These are phyloP conservation scores for Cinnamomum micranthum DNA, from an alignment of 164 flowering plant genomes.

Conservation along the genomic window DNA sequence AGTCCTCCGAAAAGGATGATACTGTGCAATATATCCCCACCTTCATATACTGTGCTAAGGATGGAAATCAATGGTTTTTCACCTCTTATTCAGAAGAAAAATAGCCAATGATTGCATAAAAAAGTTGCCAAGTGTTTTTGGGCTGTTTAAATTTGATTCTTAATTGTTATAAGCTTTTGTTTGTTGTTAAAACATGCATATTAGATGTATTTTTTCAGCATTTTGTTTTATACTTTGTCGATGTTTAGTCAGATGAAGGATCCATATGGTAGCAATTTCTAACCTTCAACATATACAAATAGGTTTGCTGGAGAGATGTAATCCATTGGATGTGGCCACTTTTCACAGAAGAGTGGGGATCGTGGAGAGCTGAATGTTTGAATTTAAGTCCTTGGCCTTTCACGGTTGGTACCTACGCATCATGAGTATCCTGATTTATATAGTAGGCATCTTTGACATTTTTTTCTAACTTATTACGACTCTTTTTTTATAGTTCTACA, in stretches of 20 bases:
- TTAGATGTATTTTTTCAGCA: neutral
- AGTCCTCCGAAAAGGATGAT: no score
- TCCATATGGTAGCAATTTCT: conserved; percentile 7
- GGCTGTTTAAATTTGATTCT: no score
- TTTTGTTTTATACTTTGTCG: neutral
- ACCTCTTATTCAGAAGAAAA: no score
- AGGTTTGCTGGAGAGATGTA: conserved; percentile 90
- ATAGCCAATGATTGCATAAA: no score
- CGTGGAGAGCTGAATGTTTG: conserved; percentile 64
- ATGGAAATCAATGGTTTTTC: no score
- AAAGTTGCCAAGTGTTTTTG: no score
- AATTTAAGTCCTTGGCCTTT: conserved; percentile 73
- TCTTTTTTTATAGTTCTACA: neutral
- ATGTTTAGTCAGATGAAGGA: conserved; percentile 1
- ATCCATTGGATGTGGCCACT: conserved; percentile 99
- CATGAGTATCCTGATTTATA: neutral
- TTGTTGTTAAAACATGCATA: no score
- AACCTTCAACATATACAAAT: conserved; percentile 10
- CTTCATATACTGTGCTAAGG: no score
- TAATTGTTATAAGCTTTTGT: no score
- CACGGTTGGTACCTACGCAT: conserved; percentile 41
- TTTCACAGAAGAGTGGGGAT: conserved; percentile 84
- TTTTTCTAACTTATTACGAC: neutral
- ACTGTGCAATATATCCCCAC: no score
- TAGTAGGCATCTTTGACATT: neutral